Base-by-base conservation (phyloP, 495 filamentous ascomycete species). In the Acidomyces sp. region DNA sequence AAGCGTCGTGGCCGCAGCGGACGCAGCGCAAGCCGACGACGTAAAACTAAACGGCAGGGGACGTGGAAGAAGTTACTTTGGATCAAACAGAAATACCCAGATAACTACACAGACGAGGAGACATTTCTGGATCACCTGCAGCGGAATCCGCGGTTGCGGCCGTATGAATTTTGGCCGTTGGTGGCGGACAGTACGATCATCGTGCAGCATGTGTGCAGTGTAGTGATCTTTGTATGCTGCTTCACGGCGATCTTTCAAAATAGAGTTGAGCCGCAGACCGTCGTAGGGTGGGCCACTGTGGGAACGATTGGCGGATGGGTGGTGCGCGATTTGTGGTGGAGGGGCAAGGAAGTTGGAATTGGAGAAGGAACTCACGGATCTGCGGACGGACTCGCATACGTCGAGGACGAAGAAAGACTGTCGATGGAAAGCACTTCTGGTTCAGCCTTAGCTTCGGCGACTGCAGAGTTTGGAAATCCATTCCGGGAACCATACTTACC, bases 111-210 rank as follows among this genome's bases (percentile, higher is more conserved):
- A 34, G 90, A 97, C 57, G 83, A 86, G 56, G 78, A 81, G 32
- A 93, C 86, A 17, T 97, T 97, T 52, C 80, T 97, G 41, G 87
- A 92, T 53, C 84, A 94, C 48, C 73, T 97, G 7, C 92, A 97
- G 58, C 79, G 88, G 17, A 97, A 97, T 58, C 90, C 88, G 10
- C 78, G 86, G 13, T 76, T 96, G 28, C 79, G 86, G 30, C 87
- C 90, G 0, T 97, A 97, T 55, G 85, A 96, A 55, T 97, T 97
- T 64, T 97, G 92, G 86, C 84, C 86, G 2, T 69, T 97, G 4
- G 83, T 96, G 26, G 81, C 85, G 43, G 90, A 95, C 55, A 87
- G 83, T 10, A 97, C 90, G 4, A 85, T 95, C 37, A 94, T 97
- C 47, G 81, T 95, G 10, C 90, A 97, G 55, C 90, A 97, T 61